Evolutionary conservation across 2,329 filamentous ascomycete species (phyloP), one percentile per base, ranked within the genome.

Genomic region (Colletotrichum theobromicola): DNA sequence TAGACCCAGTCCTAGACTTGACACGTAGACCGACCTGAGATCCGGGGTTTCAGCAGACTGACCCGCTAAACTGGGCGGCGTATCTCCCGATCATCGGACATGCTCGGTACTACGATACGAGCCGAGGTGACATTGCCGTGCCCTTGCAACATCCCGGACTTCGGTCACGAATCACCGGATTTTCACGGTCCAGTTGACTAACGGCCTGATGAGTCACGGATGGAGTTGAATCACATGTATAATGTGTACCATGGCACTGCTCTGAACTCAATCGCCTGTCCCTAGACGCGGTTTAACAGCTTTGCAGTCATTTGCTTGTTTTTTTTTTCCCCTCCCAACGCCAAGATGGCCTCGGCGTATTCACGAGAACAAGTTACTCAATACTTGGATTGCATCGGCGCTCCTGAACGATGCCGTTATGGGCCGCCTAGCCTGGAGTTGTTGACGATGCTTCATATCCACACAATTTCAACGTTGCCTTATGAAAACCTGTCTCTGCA

Each of bases 401-500:
- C 53, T 24, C 42, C 62, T 24, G 37, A 50, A 32, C 21, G 18
- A n/a, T 65, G 16, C 30, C 42, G 13, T 15, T 26, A 65, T 34
- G 62, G 13, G 7, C 26, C 26, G 37, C 28, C 37, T n/a, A 30
- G 37, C 5, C 26, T 24, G n/a, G 16, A 53, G 42, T 50, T 65
- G 18, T 53, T 65, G 42, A 65, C 37, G 2, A 21, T 50, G 26
- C 77, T 87, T 64, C 84, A 89, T 76, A 75, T 79, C 60, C 81
- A 88, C 76, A 88, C 88, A 76, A 86, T 91, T 68, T 83, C 87
- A 1, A 83, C 84, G 1, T 82, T 91, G 34, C 90, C 90, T 0
- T 92, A 90, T 73, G 90, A 92, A 61, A 91, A 91, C 76, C 82
- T 92, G 10, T 82, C 84, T 4, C 81, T 92, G 9, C 89, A 91